These are phyloP conservation scores for Aspergillus kassunensis DNA, from an alignment of 495 filamentous ascomycete genomes.

Conservation along the genomic window DNA sequence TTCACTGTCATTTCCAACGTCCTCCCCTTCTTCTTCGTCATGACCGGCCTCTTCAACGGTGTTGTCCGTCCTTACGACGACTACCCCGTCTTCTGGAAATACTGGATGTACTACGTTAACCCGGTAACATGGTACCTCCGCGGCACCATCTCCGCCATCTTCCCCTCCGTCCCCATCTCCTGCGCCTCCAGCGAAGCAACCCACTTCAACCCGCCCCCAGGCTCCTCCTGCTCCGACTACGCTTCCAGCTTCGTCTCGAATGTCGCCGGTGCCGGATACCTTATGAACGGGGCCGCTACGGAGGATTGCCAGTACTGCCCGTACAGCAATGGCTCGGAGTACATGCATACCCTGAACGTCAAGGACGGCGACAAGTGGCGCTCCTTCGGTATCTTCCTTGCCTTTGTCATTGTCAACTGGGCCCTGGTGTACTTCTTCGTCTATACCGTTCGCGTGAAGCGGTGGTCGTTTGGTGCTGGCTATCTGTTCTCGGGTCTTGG, in stretches of 20 bases:
- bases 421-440: slow-evolving; percentile 80
- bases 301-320: slow-evolving; percentile 71
- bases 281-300: slow-evolving; percentile 55
- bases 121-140: slow-evolving; percentile 69
- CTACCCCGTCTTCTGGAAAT: slow-evolving; percentile 70
- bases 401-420: slow-evolving; percentile 76
- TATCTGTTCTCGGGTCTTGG: too few relatives aligned
- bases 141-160: slow-evolving; percentile 62
- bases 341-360: slow-evolving; percentile 65
- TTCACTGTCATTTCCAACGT: slow-evolving; percentile 79
- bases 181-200: slow-evolving; percentile 60
- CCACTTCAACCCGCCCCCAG: slow-evolving; percentile 60
- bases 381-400: slow-evolving; percentile 75
- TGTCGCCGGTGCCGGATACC: slow-evolving; percentile 48
- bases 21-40: slow-evolving; percentile 77
- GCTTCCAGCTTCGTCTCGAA: slow-evolving; percentile 48
- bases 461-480: slow-evolving; percentile 70
- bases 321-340: slow-evolving; percentile 61
- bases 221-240: slow-evolving; percentile 61
- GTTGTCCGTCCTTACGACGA: slow-evolving; percentile 59
- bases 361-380: slow-evolving; percentile 62
- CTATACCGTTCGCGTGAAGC: slow-evolving; percentile 68
- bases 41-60: slow-evolving; percentile 72
- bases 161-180: slow-evolving; percentile 50
- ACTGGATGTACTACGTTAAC: slow-evolving; percentile 75